Base-by-base conservation (phyloP, 2,329 filamentous ascomycete genomes). In the Pyrenochaeta sp. region DNA sequence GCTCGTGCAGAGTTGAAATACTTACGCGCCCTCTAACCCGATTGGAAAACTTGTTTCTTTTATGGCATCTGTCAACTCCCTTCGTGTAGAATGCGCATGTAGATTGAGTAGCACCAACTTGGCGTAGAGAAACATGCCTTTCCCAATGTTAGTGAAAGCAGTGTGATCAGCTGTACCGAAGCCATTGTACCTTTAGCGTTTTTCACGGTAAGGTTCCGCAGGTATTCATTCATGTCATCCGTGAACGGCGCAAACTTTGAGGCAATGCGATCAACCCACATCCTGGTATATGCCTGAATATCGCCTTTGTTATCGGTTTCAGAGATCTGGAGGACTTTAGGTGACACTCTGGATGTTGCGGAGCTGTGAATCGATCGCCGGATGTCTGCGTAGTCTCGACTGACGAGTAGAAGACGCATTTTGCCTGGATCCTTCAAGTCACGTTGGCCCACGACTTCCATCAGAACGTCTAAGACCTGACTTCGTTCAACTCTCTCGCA, bases 401-500 rank as follows among this genome's bases (percentile, higher is more conserved):
- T 66, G 23, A 66, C 50, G 10, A 66, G 17, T 3, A 67, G 47
- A 7, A 61, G 22, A 5, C 63, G 55, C 7, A 61, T 37, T 21
- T 53, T 60, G 3, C 58, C 59, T 8, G 60, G 47, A 0, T 57
- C 51, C 5, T 30, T 26, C 2, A 26, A 30, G 7, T 64, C 54
- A 17, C 51, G 56, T 30, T 50, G 28, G 14, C 27, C 43, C 7
- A 49, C 41, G 19, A 58, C 35, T 1, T 49, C 15, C 8, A 55
- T 32, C 3, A 67, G 28, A 11, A 34, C 39, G 1, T 60, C 46
- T 3, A 65, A 18, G 3, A 53, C 35, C 19, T 60, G 51, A 26
- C 56, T 61, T 37, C 61, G 47, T 19, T 65, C 65, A 0, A 36
- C 19, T 3, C 35, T n/a, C 1, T 63, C 45, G 36, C 72, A 74